Conservation (phyloP, 768 basidiomycete species). For the Rhodotorula toruloides region DNA sequence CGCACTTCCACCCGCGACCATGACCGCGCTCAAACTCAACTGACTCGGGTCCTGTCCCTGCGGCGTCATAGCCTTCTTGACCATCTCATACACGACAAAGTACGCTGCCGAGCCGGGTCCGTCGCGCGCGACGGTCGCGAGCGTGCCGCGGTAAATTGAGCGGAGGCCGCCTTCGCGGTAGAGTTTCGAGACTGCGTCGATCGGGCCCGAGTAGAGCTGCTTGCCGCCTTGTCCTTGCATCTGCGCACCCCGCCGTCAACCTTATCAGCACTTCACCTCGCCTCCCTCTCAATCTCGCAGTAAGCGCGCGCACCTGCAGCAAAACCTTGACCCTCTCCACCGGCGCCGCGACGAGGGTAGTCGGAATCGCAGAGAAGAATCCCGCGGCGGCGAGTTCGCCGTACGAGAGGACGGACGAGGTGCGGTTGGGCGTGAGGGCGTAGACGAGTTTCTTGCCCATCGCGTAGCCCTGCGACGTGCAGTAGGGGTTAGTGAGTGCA, state of each 20-base stretch:
- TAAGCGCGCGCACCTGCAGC: constrained; percentile 61
- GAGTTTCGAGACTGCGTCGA: constrained; percentile 81
- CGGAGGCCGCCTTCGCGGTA: constrained; percentile 89
- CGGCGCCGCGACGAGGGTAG: constrained; percentile 87
- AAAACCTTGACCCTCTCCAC: constrained; percentile 96
- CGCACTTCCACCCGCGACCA: constrained; percentile 86
- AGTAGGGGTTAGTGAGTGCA: neutral
- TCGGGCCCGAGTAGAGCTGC: constrained; percentile 76
- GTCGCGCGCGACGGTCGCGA: constrained; percentile 89
- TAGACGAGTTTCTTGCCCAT: constrained; percentile 81
- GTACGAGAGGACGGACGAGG: constrained; percentile 59
- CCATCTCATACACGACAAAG: constrained; percentile 92
- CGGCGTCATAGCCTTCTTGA: constrained; percentile 79
- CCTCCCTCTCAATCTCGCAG: no score
- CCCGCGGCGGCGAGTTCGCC: constrained; percentile 84
- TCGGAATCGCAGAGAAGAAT: constrained; percentile 86
- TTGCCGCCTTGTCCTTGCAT: constrained; percentile 81
- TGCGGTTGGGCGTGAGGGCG: constrained; percentile 70
- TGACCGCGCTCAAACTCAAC: constrained; percentile 76
- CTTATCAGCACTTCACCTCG: no score
- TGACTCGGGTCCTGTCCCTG: constrained; percentile 70
- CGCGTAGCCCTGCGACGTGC: constrained; percentile 70
- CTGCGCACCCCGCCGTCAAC: no score
- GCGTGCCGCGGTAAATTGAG: constrained; percentile 86
- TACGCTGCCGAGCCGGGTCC: constrained; percentile 95